Percentiles rank a stretch among this genome's conserved stretches.
Conservation (phyloP, 2,329 filamentous ascomycete genomes). For the Fusarium sp. region DNA sequence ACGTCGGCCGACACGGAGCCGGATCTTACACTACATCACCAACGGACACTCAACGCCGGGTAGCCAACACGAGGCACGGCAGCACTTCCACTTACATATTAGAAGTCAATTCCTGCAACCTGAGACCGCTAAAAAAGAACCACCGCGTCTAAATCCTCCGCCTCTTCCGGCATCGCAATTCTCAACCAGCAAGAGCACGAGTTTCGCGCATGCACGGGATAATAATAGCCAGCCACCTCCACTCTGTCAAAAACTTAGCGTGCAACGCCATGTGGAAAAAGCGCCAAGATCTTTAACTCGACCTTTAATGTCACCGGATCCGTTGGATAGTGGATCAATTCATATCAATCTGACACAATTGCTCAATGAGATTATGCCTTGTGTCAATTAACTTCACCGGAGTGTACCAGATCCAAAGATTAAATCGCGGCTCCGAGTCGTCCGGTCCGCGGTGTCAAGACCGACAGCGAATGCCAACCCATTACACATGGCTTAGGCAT, state of each 20-base stretch:
- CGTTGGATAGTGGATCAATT: conserved; percentile 6
- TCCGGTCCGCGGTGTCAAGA: not conserved
- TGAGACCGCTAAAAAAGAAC: not conserved
- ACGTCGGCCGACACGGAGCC: not conserved
- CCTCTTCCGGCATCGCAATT: not conserved
- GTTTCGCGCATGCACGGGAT: not conserved
- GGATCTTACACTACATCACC: not conserved
- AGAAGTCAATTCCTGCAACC: not conserved
- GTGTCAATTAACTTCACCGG: not conserved
- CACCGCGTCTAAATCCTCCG: not conserved
- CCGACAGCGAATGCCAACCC: not conserved
- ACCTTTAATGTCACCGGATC: not conserved
- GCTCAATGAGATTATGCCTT: not conserved
- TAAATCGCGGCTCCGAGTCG: conserved; percentile 8
- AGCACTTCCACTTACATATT: not conserved
- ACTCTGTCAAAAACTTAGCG: not conserved
- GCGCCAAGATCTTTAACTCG: not conserved
- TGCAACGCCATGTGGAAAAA: not conserved
- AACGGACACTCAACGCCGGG: not conserved
- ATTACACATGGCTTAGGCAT: not conserved
- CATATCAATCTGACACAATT: not conserved
- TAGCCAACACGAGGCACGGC: not conserved
- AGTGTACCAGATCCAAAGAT: not conserved
- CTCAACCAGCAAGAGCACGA: not conserved
- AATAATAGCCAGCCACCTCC: not conserved